Percentiles rank a stretch among this genome's conserved stretches.
Evolutionary conservation across 139 green algal genomes (phyloP).

Genomic region (Micractinium sp.): DNA sequence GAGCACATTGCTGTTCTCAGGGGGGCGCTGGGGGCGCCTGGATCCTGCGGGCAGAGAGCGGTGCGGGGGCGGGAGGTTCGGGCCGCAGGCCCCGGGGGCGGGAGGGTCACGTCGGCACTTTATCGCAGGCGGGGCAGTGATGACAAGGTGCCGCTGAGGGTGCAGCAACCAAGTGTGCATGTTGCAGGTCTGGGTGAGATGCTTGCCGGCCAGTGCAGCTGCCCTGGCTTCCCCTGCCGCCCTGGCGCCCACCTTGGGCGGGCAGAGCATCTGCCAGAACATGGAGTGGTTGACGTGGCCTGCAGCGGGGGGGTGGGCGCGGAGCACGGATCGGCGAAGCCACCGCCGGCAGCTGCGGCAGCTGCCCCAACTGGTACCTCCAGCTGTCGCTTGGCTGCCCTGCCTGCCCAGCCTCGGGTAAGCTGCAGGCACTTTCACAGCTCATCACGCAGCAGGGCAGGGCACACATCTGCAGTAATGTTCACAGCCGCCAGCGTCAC

Average conservation of each 20-base stretch:
- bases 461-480: no score
- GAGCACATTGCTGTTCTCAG: background rate
- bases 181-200: no score
- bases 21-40: background rate
- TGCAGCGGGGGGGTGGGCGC: slow-evolving; percentile 38
- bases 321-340: background rate
- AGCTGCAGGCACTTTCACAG: background rate
- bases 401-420: background rate
- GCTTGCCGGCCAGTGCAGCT: background rate
- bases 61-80: no score
- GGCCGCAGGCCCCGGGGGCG: no score
- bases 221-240: no score
- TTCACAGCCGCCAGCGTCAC: background rate
- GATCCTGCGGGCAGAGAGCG: background rate
- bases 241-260: slow-evolving; percentile 69
- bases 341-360: background rate
- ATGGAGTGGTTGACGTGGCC: slow-evolving; percentile 97
- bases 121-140: no score
- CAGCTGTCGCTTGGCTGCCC: background rate
- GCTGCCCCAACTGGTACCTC: background rate
- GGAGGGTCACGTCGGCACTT: no score
- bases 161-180: no score
- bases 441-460: no score
- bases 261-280: slow-evolving; percentile 95
- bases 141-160: no score